Conservation (phyloP, 768 basidiomycete genomes). For the Inosperma sp. region DNA sequence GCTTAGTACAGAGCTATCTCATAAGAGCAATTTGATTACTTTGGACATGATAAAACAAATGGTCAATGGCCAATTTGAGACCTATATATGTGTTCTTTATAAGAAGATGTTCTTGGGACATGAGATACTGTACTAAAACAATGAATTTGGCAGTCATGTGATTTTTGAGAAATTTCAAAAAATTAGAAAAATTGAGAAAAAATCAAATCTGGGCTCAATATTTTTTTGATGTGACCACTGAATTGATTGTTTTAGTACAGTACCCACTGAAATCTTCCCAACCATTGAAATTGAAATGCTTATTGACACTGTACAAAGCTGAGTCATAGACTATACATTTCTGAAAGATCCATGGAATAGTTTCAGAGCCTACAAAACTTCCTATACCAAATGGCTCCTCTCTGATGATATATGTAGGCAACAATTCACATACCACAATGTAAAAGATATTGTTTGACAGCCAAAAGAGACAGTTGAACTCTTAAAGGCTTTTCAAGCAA, state of each 20-base stretch:
- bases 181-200: too few species aligned
- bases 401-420: neutral
- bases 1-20: neutral
- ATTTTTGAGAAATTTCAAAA: too few species aligned
- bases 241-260: too few species aligned
- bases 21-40: constrained; percentile 4
- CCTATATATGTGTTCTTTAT: neutral
- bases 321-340: constrained; percentile 8
- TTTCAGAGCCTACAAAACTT: neutral
- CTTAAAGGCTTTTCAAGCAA: neutral
- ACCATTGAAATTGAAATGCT: constrained; percentile 10
- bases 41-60: constrained; percentile 7
- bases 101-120: constrained; percentile 7
- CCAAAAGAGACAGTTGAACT: neutral
- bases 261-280: neutral
- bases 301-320: constrained; percentile 4
- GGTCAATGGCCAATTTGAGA: neutral
- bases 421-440: neutral
- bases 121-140: neutral
- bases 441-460: neutral
- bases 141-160: too few species aligned
- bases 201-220: too few species aligned
- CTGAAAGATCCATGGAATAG: constrained; percentile 10
- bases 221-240: too few species aligned
- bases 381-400: constrained; percentile 9